Conservation (phyloP, 331 rosid genomes). For the Acacia pycnantha region DNA sequence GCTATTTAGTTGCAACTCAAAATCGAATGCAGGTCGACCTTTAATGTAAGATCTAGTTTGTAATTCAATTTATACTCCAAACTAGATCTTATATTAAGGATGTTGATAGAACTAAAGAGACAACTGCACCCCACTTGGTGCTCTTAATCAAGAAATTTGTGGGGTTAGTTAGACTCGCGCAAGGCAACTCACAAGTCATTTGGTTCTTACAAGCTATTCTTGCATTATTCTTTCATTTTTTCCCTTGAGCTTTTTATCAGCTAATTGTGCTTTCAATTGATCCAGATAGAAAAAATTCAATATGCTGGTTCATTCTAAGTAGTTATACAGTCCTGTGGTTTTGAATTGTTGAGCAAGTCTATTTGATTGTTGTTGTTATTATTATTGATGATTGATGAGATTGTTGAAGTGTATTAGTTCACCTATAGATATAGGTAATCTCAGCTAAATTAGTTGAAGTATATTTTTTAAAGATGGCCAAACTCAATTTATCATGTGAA, state of each 20-base stretch:
- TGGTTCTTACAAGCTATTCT: not conserved
- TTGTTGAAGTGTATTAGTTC: not conserved
- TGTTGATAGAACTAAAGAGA: not conserved
- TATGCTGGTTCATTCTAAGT: not conserved
- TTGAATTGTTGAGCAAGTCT: not conserved
- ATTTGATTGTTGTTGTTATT: not conserved
- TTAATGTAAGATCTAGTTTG: too few species aligned
- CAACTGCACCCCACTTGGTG: not conserved
- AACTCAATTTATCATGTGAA: not conserved
- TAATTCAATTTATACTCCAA: too few species aligned
- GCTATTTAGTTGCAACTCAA: slow-evolving; percentile 27
- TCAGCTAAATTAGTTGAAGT: not conserved
- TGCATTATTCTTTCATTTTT: not conserved
- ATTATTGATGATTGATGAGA: not conserved
- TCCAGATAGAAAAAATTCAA: not conserved
- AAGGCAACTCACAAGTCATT: not conserved
- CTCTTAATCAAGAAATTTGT: not conserved
- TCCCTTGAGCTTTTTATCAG: slow-evolving; percentile 4
- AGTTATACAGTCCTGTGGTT: not conserved
- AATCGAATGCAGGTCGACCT: not conserved
- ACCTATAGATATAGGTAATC: not conserved
- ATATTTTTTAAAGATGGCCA: not conserved
- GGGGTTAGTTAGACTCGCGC: not conserved
- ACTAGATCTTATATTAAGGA: too few species aligned
- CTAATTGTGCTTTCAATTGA: not conserved